phyloP scores from a whole-genome alignment of 305 asterid species.

The Fraxinus angustifolia region DNA sequence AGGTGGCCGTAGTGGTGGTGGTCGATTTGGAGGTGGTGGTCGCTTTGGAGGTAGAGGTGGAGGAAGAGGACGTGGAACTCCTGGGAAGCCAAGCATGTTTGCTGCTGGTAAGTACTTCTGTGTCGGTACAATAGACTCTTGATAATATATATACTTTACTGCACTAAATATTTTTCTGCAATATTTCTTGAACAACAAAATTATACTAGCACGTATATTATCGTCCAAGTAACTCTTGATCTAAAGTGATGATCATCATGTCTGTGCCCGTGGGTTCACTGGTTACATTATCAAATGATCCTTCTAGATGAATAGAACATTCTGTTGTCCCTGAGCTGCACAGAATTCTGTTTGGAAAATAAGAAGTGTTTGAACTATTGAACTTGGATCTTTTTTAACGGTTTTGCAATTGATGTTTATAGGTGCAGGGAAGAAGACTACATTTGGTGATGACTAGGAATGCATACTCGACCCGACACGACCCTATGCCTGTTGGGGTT shows the following conservation, averaged over 20 bases:
- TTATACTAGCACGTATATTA: neutral
- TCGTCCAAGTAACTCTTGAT: neutral
- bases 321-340: neutral
- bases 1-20: conserved; percentile 29
- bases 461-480: neutral
- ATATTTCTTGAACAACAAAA: too few species aligned
- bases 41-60: conserved; percentile 36
- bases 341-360: neutral
- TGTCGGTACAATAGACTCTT: neutral
- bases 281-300: neutral
- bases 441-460: conserved; percentile 30
- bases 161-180: neutral
- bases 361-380: neutral
- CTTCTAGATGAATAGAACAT: neutral
- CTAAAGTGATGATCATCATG: neutral
- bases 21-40: conserved; percentile 31
- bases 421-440: conserved; percentile 46
- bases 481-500: neutral
- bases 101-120: conserved; percentile 20
- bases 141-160: neutral
- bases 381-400: neutral
- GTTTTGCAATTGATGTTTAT: conserved; percentile 3
- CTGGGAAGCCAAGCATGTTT: conserved; percentile 38
- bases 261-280: neutral
- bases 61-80: conserved; percentile 39